Evolutionary conservation across 495 filamentous ascomycete genomes (phyloP).

Genomic region (Symbiotaphrina buchneri): DNA sequence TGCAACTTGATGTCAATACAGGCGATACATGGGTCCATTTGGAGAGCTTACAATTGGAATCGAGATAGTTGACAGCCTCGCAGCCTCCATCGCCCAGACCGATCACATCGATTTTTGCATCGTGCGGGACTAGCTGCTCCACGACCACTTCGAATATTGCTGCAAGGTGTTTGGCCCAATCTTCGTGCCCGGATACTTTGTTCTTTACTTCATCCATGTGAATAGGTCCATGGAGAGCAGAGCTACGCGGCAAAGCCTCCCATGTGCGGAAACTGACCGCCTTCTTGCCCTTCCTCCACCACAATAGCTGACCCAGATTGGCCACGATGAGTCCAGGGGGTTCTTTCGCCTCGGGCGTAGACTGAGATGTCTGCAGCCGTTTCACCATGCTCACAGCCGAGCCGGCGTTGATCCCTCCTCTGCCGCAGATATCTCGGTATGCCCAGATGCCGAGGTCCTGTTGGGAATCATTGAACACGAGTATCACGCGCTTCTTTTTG

Average conservation of each 20-base stretch:
- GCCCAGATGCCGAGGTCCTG: constrained; percentile 60
- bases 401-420: constrained; percentile 25
- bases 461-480: constrained; percentile 44
- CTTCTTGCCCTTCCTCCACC: constrained; percentile 31
- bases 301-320: constrained; percentile 48
- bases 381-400: constrained; percentile 36
- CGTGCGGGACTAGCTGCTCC: constrained; percentile 15
- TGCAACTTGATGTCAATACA: not conserved
- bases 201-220: constrained; percentile 24
- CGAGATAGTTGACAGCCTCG: constrained; percentile 28
- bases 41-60: constrained; percentile 23
- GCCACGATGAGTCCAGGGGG: constrained; percentile 32
- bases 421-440: constrained; percentile 33
- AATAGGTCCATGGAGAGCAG: constrained; percentile 21
- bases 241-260: constrained; percentile 26
- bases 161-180: constrained; percentile 28
- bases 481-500: constrained; percentile 37
- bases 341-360: constrained; percentile 1
- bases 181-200: constrained; percentile 27
- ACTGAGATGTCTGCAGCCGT: constrained; percentile 16
- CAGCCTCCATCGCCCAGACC: constrained; percentile 33
- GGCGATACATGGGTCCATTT: not conserved
- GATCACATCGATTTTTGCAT: constrained; percentile 38
- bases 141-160: constrained; percentile 42
- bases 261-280: constrained; percentile 32